These are phyloP conservation scores for Aegilops umbellulata DNA, from an alignment of 176 grass and related monocot genomes.

Conservation along the genomic window DNA sequence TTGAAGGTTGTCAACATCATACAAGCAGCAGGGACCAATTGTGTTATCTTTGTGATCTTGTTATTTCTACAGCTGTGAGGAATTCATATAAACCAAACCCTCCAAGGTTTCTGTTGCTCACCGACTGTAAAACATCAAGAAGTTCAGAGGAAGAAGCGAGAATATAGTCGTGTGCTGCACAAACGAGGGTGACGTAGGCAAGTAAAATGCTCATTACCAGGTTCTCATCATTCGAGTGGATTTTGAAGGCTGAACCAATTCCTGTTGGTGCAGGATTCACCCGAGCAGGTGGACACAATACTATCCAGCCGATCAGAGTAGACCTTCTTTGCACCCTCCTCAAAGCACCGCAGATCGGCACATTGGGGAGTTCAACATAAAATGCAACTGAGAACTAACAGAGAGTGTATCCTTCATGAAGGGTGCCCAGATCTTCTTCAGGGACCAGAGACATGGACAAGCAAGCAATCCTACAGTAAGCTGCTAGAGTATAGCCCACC, in stretches of 20 bases:
- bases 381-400: constrained; percentile 29
- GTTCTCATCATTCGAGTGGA: constrained; percentile 35
- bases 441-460: constrained; percentile 39
- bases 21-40: constrained; percentile 23
- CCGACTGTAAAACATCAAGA: constrained; percentile 1
- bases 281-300: constrained; percentile 60
- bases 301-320: constrained; percentile 39
- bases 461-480: constrained; percentile 48
- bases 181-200: background rate
- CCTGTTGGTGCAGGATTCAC: constrained; percentile 32
- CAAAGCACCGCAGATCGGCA: constrained; percentile 41
- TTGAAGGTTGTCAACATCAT: constrained; percentile 53
- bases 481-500: constrained; percentile 10
- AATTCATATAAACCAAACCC: constrained; percentile 55
- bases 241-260: constrained; percentile 48
- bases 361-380: constrained; percentile 12
- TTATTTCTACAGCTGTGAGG: constrained; percentile 27
- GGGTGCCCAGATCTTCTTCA: constrained; percentile 47
- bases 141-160: too few relatives aligned
- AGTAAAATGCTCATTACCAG: background rate
- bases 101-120: constrained; percentile 19
- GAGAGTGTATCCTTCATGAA: constrained; percentile 56
- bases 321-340: constrained; percentile 48
- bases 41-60: constrained; percentile 18
- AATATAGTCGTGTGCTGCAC: background rate